Conservation (phyloP, 306 rosid genomes). For the Potentilla sterilis region DNA sequence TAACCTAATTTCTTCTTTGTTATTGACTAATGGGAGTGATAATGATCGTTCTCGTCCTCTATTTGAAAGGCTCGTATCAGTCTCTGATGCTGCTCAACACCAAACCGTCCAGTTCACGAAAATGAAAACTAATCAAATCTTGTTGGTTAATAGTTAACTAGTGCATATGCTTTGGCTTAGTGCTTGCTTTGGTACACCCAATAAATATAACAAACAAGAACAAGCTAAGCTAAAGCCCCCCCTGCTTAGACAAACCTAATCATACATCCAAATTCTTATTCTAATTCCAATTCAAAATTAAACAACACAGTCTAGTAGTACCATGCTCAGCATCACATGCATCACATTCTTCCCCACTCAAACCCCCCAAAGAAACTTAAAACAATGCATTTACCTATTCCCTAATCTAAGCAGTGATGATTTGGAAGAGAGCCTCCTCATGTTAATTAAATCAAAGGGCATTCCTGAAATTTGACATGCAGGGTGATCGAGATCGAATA, state of each 20-base stretch:
- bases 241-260: background rate
- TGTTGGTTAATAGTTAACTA: background rate
- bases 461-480: slow-evolving; percentile 30
- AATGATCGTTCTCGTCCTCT: slow-evolving; percentile 4
- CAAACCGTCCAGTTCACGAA: slow-evolving; percentile 14
- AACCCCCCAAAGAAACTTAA: background rate
- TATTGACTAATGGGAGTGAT: background rate
- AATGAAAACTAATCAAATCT: slow-evolving; percentile 1
- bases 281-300: background rate
- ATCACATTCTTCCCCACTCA: slow-evolving; percentile 7
- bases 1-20: slow-evolving; percentile 33
- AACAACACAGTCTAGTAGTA: background rate
- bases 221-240: background rate
- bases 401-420: background rate
- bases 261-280: background rate
- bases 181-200: background rate
- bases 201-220: background rate
- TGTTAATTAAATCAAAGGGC: slow-evolving; percentile 20
- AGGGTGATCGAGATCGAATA: background rate
- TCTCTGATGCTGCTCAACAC: background rate
- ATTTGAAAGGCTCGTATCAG: background rate
- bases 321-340: background rate
- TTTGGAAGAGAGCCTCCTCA: background rate
- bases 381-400: background rate
- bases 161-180: background rate